Evolutionary conservation across 2,329 filamentous ascomycete genomes (phyloP), one percentile per base, ranked within the genome.

Genomic region (Penicillium sclerotiorum): DNA sequence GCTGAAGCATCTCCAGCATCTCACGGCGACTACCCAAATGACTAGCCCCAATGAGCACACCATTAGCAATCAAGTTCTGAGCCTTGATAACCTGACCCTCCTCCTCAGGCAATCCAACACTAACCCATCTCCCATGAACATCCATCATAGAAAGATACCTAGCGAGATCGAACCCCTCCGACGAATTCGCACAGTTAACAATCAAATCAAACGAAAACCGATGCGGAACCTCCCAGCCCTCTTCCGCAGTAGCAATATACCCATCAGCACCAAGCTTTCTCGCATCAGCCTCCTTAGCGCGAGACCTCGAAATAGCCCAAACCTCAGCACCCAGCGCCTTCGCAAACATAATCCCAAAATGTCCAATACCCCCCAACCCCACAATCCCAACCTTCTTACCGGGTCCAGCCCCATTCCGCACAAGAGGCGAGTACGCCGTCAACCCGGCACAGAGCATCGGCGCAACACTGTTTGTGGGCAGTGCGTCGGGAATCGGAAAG

Each of bases 361-460:
- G 87, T 5, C 87, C 87, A 48, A 89, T 81, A 11, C 86, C 86
- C 15, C 86, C 86, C 18, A 77, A 57, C 9, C 73, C 73, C 17
- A 76, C 67, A 17, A 72, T 65, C 25, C 69, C 70, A 12, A 73
- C 70, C 50, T 70, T 69, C 57, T 73, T 71, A 8, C 90, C 89
- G 1, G 87, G 87, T 0, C 88, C 88, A 52, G 81, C 80, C 18
- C 88, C 88, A 64, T 91, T 85, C 41, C 89, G 82, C 56, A 89
- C 85, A 12, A 95, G 79, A 1, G 90, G 90, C 52, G 83, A 87
- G 75, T 85, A 95, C 51, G 85, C 84, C 3, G 90, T 95, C 58
- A 95, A 79, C 56, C 90, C 90, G 33, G 89, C 90, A 71, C 90
- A 95, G 59, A 94, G 80, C 87, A 92, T 90, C 8, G 88, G 88